phyloP scores from a whole-genome alignment of 2,329 filamentous ascomycete genomes.

The Fusarium fujikuroi region DNA sequence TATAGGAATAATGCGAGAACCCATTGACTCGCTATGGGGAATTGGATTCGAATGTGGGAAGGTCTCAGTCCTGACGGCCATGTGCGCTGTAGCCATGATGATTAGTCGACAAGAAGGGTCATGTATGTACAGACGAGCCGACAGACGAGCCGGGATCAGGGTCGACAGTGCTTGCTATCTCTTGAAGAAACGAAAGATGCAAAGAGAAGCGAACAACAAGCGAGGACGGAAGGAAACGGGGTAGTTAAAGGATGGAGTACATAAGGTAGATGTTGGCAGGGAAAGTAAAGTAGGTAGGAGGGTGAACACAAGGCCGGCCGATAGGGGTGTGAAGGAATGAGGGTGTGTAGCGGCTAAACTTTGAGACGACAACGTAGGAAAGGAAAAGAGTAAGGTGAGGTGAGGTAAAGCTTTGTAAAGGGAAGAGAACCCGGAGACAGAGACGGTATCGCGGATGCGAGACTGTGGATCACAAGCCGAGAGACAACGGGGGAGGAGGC shows the following conservation, averaged over 20 bases:
- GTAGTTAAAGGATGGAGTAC: constrained; percentile 35
- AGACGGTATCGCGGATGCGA: constrained; percentile 32
- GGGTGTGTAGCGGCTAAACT: constrained; percentile 38
- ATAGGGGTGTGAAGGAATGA: constrained; percentile 28
- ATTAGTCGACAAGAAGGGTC: constrained; percentile 40
- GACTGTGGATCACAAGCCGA: constrained; percentile 38
- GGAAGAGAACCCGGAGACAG: constrained; percentile 25
- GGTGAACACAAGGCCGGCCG: constrained; percentile 20
- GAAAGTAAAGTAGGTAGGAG: constrained; percentile 19
- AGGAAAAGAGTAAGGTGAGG: constrained; percentile 15
- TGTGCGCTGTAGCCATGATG: constrained; percentile 55
- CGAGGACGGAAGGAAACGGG: constrained; percentile 34
- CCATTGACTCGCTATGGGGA: constrained; percentile 58
- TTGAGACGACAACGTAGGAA: constrained; percentile 31
- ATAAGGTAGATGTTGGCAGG: constrained; percentile 18
- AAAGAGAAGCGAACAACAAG: constrained; percentile 20
- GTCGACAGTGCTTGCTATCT: constrained; percentile 25
- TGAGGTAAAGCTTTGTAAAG: constrained; percentile 7
- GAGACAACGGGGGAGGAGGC: constrained; percentile 24
- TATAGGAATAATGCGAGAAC: constrained; percentile 67
- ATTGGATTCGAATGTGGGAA: constrained; percentile 56
- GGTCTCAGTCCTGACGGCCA: constrained; percentile 65
- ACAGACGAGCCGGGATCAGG: constrained; percentile 12
- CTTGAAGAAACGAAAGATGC: constrained; percentile 21
- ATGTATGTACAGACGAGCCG: constrained; percentile 18